Conservation (phyloP, 805 yeast genomes). For the Candida caryicola region DNA sequence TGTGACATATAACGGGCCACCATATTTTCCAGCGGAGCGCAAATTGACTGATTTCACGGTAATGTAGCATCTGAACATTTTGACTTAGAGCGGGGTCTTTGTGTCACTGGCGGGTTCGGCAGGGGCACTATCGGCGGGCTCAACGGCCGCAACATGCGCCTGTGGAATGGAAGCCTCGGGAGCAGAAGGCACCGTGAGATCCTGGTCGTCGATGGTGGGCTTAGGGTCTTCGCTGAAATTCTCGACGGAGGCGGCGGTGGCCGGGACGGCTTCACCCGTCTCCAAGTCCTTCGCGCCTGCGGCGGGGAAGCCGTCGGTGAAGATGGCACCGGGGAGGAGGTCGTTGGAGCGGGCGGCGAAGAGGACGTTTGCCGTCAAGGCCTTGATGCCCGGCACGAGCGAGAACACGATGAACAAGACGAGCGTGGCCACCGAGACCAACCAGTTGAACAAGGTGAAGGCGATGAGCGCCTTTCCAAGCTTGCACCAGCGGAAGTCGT, state of each 20-base stretch:
- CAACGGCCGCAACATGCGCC: no score
- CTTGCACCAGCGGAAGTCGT: slow-evolving; percentile 12
- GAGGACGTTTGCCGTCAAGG: background rate
- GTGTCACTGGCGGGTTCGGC: no score
- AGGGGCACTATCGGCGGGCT: no score
- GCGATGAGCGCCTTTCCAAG: slow-evolving; percentile 22
- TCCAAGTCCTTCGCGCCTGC: slow-evolving; percentile 1
- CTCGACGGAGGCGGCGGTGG: background rate
- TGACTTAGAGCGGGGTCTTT: no score
- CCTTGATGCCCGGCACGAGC: slow-evolving; percentile 14
- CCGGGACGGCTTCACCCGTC: background rate
- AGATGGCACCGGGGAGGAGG: slow-evolving; percentile 5
- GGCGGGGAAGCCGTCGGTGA: background rate
- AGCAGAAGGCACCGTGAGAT: no score
- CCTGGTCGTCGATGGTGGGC: no score
- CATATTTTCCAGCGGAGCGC: no score
- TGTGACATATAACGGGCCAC: no score
- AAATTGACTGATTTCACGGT: no score
- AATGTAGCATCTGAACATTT: no score
- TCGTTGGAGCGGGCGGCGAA: background rate
- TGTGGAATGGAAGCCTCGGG: no score
- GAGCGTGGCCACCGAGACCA: slow-evolving; percentile 17
- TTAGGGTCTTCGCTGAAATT: no score
- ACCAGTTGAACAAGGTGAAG: slow-evolving; percentile 19
- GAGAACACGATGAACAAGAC: slow-evolving; percentile 14